phyloP scores from a whole-genome alignment of 768 basidiomycete genomes.

The Cystofilobasidium bisporidii region DNA sequence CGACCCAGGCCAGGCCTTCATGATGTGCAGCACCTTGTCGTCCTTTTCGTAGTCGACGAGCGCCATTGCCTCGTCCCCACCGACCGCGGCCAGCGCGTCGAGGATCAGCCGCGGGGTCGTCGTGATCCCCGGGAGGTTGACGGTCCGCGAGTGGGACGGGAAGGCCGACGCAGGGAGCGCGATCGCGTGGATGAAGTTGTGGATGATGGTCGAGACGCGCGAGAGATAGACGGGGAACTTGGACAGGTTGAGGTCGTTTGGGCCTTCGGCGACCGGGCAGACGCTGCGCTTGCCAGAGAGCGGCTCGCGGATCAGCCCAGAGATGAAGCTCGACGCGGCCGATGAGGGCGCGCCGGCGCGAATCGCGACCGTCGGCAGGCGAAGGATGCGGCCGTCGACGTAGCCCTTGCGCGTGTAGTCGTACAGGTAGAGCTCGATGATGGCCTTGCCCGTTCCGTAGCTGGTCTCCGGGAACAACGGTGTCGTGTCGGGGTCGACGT shows the following conservation, averaged over 20 bases:
- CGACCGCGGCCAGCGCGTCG: conserved; percentile 48
- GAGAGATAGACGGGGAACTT: conserved; percentile 49
- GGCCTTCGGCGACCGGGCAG: conserved; percentile 36
- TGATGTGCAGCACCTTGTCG: conserved; percentile 35
- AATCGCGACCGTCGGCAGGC: conserved; percentile 39
- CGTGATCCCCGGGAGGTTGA: conserved; percentile 55
- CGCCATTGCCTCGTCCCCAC: conserved; percentile 46
- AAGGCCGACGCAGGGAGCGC: conserved; percentile 46
- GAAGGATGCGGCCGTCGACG: conserved; percentile 37
- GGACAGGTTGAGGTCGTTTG: conserved; percentile 41
- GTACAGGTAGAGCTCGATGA: conserved; percentile 39
- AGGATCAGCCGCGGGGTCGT: conserved; percentile 52
- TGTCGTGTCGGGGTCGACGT: conserved; percentile 38
- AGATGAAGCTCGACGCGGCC: conserved; percentile 41
- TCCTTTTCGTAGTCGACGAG: conserved; percentile 49
- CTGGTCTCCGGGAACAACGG: conserved; percentile 37
- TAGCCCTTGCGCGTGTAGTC: conserved; percentile 39
- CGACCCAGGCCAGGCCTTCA: conserved; percentile 39
- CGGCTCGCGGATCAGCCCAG: conserved; percentile 40
- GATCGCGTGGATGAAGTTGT: conserved; percentile 49
- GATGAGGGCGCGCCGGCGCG: conserved; percentile 39
- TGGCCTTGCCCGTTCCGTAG: conserved; percentile 39
- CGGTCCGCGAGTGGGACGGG: conserved; percentile 46
- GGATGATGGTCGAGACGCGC: conserved; percentile 46
- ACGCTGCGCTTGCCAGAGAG: conserved; percentile 35